phyloP scores from a whole-genome alignment of 2,329 filamentous ascomycete species.

The Cercospora beticola region DNA sequence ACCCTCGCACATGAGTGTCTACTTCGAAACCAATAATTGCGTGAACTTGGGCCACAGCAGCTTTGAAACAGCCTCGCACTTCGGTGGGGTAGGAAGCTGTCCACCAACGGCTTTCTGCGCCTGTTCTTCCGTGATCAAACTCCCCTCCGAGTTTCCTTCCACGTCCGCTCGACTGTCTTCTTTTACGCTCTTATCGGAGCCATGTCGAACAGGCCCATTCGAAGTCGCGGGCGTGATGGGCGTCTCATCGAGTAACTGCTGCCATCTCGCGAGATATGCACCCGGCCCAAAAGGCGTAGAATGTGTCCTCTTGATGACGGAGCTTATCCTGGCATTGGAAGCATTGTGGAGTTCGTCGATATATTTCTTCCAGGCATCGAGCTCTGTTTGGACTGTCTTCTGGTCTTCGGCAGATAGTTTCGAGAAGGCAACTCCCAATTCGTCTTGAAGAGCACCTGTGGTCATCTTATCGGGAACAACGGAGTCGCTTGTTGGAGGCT shows the following conservation, averaged over 20 bases:
- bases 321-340: constrained; percentile 57
- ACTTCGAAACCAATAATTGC: constrained; percentile 30
- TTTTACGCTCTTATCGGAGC: constrained; percentile 38
- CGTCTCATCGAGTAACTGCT: constrained; percentile 68
- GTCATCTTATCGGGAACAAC: constrained; percentile 34
- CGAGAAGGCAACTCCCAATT: constrained; percentile 45
- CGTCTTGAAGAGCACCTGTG: constrained; percentile 46
- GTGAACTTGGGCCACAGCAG: constrained; percentile 38
- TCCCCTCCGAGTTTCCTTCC: constrained; percentile 31
- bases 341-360: constrained; percentile 55
- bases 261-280: constrained; percentile 71
- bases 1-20: neutral
- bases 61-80: constrained; percentile 34
- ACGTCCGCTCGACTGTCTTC: constrained; percentile 40
- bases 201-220: constrained; percentile 52
- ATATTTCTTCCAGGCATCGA: constrained; percentile 63
- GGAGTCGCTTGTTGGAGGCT: constrained; percentile 26
- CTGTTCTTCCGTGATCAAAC: constrained; percentile 31
- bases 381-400: constrained; percentile 48
- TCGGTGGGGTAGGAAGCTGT: constrained; percentile 34
- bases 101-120: constrained; percentile 34
- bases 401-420: constrained; percentile 52
- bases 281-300: constrained; percentile 63
- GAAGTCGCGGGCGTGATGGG: constrained; percentile 61
- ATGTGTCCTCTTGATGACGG: constrained; percentile 50